phyloP scores from a whole-genome alignment of 352 stramenopile genomes.

The Hyaloperonospora arabidopsidis region DNA sequence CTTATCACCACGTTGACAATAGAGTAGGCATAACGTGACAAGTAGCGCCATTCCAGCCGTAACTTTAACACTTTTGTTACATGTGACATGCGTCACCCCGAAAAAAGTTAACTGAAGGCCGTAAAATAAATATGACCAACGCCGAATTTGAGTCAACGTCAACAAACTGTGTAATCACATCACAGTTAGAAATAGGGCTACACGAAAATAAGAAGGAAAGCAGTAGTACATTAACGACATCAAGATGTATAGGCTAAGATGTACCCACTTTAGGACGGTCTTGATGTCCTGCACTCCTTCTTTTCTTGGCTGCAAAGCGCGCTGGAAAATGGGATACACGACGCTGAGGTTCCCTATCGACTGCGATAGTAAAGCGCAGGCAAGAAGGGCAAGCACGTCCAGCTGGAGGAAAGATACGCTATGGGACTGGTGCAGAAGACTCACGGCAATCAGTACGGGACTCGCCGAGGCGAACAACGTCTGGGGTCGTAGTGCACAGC shows the following conservation, averaged over 20 bases:
- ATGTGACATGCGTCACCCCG: conserved; percentile 31
- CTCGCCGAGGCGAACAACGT: conserved; percentile 52
- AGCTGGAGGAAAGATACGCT: conserved; percentile 29
- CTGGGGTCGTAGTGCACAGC: conserved; percentile 41
- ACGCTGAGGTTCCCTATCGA: conserved; percentile 62
- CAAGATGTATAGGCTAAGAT: neutral
- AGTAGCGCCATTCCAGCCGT: conserved; percentile 27
- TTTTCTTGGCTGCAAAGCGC: conserved; percentile 43
- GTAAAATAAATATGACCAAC: conserved; percentile 61
- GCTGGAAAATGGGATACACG: conserved; percentile 68
- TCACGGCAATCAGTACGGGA: conserved; percentile 47
- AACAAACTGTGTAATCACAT: conserved; percentile 34
- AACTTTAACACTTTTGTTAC: conserved; percentile 30
- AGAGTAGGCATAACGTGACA: conserved; percentile 41
- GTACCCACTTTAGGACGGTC: conserved; percentile 61
- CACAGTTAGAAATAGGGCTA: neutral
- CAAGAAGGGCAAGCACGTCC: conserved; percentile 34
- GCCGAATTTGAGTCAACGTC: conserved; percentile 59
- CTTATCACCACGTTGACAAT: conserved; percentile 36
- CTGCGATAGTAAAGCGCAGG: conserved; percentile 53
- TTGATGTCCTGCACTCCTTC: conserved; percentile 19
- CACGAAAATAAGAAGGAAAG: conserved; percentile 2
- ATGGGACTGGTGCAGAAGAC: conserved; percentile 40
- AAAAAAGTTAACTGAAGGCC: conserved; percentile 35
- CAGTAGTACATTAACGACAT: neutral